A percentile compares a stretch with the other conserved stretches of the same genome.
These are phyloP conservation scores for Pyracantha coccinea DNA, from an alignment of 331 rosid species.

Conservation along the genomic window DNA sequence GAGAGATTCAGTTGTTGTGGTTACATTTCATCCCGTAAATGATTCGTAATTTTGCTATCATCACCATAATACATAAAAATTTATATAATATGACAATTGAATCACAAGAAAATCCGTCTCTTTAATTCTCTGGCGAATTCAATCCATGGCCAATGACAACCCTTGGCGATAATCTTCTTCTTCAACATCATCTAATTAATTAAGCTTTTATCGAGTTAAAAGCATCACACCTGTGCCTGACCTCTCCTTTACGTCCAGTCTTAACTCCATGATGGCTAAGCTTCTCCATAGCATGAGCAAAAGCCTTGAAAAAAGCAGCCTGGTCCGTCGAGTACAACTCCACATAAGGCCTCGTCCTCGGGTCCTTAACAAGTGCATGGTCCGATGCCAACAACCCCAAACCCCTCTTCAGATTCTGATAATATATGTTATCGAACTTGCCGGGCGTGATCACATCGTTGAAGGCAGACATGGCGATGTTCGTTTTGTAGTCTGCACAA, in stretches of 20 bases:
- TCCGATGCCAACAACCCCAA: constrained; percentile 50
- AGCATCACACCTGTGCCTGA: constrained; percentile 36
- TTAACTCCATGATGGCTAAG: constrained; percentile 37
- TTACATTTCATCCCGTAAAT: too few species aligned
- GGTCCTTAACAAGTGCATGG: constrained; percentile 31
- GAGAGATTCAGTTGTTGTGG: too few species aligned
- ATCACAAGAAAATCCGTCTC: not conserved
- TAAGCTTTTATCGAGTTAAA: constrained; percentile 19
- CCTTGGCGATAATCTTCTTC: not conserved
- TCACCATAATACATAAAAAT: not conserved
- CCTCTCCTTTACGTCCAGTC: constrained; percentile 50
- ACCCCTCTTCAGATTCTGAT: constrained; percentile 50
- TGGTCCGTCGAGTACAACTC: constrained; percentile 46
- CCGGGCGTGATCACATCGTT: constrained; percentile 72
- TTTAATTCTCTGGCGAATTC: not conserved
- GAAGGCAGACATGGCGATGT: constrained; percentile 54
- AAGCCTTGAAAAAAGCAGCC: constrained; percentile 42
- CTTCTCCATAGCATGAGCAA: constrained; percentile 65
- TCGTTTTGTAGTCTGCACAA: constrained; percentile 40
- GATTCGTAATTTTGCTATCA: not conserved
- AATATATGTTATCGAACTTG: constrained; percentile 70
- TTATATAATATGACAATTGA: not conserved
- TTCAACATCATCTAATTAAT: not conserved
- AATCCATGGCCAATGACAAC: not conserved
- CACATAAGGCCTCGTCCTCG: constrained; percentile 56